Evolutionary conservation across 1,284 basidiomycete species (phyloP), one percentile per base, ranked within the genome.

Genomic region (Apiotrichum brassicae): DNA sequence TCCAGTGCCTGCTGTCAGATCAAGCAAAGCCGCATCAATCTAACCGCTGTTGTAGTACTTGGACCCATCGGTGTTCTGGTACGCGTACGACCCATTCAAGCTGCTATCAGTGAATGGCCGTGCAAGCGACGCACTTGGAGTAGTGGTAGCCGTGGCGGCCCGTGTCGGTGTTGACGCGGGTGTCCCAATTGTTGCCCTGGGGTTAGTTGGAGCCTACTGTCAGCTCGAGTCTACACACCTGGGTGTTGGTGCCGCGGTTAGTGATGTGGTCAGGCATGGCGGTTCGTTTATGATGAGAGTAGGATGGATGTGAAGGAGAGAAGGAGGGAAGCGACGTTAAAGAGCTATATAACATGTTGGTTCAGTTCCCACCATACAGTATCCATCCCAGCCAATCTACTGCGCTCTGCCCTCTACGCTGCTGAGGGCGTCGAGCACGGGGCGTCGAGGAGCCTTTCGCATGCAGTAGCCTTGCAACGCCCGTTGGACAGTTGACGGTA

Each of bases 111-210:
- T 30, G 28, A 30, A 8, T 30, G 28, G 28, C 28, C 14, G 14
- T 9, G 28, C 28, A 30, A 8, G 14, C 14, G 57, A 68, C 58
- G 8, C 28, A 30, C 28, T 82, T 82, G 9, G 80, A 81, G 56
- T 82, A 83, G 54, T 82, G 81, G 49, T 82, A 82, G 0, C 78
- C 76, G 28, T 52, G 69, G 14, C 70, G 65, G 4, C 74, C 72
- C 19, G 72, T 71, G 33, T 76, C 76, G 3, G n/a, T n/a, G 30
- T 30, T 35, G 37, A 39, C 20, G 28, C 80, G 77, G 54, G 72
- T 71, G 63, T 79, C 81, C 55, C 78, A 82, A 52, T 78, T 77
- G 58, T 82, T 82, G 2, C 80, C 81, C 79, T 81, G 46, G 3
- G 19, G 33, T 39, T 40, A 41, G 35, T 23, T 43, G 12, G 8